Base-by-base conservation (phyloP, 495 filamentous ascomycete genomes). In the Pyronema domesticum region DNA sequence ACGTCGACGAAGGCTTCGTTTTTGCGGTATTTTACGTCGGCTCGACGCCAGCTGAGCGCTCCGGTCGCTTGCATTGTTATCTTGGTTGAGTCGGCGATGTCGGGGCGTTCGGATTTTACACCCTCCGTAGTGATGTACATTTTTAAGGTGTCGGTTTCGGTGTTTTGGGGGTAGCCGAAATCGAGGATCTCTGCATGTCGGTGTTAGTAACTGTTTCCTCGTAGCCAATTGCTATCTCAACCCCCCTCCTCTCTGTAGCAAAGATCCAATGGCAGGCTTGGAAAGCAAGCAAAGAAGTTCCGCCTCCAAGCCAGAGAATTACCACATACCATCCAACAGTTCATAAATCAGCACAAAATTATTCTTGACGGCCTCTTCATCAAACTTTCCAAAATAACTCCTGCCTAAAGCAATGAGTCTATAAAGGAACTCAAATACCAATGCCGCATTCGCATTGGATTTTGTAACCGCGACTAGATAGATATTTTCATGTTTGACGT, bases 81-180 rank as follows among this genome's bases (percentile, higher is more conserved):
- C 60, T 85, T 84, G 59, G 88, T 87, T 15, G 89, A 93, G 68
- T 96, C 89, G 65, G 60, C 60, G 7, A 54, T 42, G 72, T 86
- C 81, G 50, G 83, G 80, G 53, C 89, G 81, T 69, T 94, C 89
- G 23, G 88, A 91, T 69, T 94, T 95, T 72, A 99, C 93, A 44
- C 93, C 91, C 71, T 99, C 93, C 47, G 93, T 96, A 11, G 93
- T 99, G 70, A 99, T 99, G 73, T 99, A 96, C 89, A 96, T 95
- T 73, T 96, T 99, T 55, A 99, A 76, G 14, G 93, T 99, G 66
- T 99, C 93, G 40, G 89, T 89, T 72, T 99, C 93, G 60, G 93
- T 96, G 69, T 96, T 96, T 68, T 99, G 93, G 50, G 93, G 93
- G 68, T 99, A 99, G 62, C 93, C 93, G 67, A 96, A 99, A 70